Percentiles rank a stretch among this genome's conserved stretches.
phyloP scores from a whole-genome alignment of 768 basidiomycete genomes.

The Trametes meyenii region DNA sequence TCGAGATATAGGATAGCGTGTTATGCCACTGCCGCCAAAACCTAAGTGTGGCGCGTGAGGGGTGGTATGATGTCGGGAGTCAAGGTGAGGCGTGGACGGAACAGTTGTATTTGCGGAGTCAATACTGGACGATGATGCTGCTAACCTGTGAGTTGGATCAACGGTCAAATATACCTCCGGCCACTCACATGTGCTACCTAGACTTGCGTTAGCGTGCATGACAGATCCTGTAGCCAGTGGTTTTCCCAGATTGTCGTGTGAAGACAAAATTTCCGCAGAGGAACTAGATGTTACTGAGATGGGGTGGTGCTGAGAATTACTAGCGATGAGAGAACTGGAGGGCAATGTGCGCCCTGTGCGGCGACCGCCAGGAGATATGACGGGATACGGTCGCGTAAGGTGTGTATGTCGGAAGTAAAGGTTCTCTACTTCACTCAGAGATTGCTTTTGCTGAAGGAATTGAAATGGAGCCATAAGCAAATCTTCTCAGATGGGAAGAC shows the following conservation, averaged over 20 bases:
- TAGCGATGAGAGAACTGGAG: background rate
- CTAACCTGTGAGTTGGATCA: background rate
- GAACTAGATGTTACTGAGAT: background rate
- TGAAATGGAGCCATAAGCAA: background rate
- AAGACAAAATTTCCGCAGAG: no score
- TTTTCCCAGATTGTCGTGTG: no score
- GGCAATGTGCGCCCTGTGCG: conserved; percentile 14
- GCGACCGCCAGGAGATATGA: conserved; percentile 24
- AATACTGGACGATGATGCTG: conserved; percentile 12
- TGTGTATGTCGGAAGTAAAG: conserved; percentile 79
- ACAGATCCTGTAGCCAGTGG: background rate
- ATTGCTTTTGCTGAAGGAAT: conserved; percentile 70
- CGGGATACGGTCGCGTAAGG: conserved; percentile 22
- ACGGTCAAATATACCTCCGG: background rate
- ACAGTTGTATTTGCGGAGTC: conserved; percentile 1
- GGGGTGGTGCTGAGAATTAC: background rate
- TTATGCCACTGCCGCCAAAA: background rate
- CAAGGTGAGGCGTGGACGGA: conserved; percentile 11
- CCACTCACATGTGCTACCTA: conserved; percentile 1
- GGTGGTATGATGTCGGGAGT: background rate
- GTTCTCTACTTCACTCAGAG: conserved; percentile 80
- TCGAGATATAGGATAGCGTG: conserved; percentile 20
- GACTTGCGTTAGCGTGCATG: background rate
- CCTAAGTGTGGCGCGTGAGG: conserved; percentile 20
- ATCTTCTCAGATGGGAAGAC: background rate